Evolutionary conservation across 306 rosid genomes (phyloP), one percentile per base, ranked within the genome.

Genomic region (Casuarina cunninghamiana): DNA sequence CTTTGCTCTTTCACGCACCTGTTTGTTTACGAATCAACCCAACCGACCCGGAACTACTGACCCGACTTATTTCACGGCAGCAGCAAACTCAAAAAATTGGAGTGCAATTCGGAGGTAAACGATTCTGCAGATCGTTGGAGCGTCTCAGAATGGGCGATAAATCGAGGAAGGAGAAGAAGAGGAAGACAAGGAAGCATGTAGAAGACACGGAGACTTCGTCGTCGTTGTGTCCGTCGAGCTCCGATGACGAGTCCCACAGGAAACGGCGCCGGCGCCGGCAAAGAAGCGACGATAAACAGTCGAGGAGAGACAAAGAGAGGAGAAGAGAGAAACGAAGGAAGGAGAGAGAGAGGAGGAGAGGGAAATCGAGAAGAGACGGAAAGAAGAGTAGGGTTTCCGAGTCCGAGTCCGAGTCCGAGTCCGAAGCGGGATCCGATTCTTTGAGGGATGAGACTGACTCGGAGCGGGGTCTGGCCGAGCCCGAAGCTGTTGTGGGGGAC

Each of bases 261-360:
- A 74, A 88, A 65, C 88, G 86, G 35, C 85, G 78, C 16, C 89
- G 82, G 50, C 90, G 81, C 69, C 86, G 90, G 10, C 90, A 78
- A 46, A 71, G 88, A 65, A 84, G 16, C 61, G 87, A 80, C 71
- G 87, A 88, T 0, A 87, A 77, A 39, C 21, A 81, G 53, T 87
- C 88, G 7, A 84, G 85, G 67, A 84, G 87, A 11, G 91, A 89
- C 63, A 89, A 78, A 49, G 88, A 83, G 4, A 79, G 72, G 78
- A 87, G 72, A 82, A 77, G 61, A 76, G 84, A 72, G 86, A 75
- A 53, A 41, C 54, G 51, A 26, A 19, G 41, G 10, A 71, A 43
- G 65, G 80, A 57, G 46, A 69, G 85, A 72, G 93, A 89, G 48
- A 72, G 79, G 45, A 85, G 75, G 76, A 80, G 68, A 43, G 74